phyloP scores from a whole-genome alignment of 352 stramenopile species.

The Aphanomyces astaci region DNA sequence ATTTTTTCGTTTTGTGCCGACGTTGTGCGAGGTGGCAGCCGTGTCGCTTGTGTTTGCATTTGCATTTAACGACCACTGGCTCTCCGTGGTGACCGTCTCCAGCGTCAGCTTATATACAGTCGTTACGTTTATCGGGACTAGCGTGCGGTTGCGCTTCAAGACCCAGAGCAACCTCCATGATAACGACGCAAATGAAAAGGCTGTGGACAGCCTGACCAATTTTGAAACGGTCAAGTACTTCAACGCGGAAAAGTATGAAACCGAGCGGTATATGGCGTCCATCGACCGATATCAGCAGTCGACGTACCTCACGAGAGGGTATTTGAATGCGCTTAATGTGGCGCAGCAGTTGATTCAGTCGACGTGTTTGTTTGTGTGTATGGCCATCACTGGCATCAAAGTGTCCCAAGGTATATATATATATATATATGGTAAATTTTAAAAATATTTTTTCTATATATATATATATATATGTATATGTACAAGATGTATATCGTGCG shows the following conservation, averaged over 20 bases:
- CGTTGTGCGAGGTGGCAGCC: conserved; percentile 91
- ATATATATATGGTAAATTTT: neutral
- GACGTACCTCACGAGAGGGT: conserved; percentile 83
- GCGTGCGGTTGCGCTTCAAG: conserved; percentile 78
- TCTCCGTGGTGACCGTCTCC: conserved; percentile 61
- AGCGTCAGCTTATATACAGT: conserved; percentile 91
- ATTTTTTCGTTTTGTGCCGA: conserved; percentile 94
- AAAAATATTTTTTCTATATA: conserved; percentile 34
- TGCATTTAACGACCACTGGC: conserved; percentile 87
- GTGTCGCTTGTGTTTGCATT: conserved; percentile 82
- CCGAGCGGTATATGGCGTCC: conserved; percentile 54
- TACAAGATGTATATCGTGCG: no score
- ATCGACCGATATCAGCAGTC: conserved; percentile 88
- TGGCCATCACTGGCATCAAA: conserved; percentile 55
- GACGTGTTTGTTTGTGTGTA: conserved; percentile 55
- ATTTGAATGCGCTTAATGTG: conserved; percentile 90
- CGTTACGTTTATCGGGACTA: conserved; percentile 78
- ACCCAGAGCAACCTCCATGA: conserved; percentile 91
- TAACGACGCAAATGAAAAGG: conserved; percentile 94
- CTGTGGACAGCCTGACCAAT: conserved; percentile 95
- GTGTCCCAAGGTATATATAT: conserved; percentile 31
- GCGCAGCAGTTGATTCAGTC: conserved; percentile 92
- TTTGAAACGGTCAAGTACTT: conserved; percentile 98
- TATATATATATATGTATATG: no score
- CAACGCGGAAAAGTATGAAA: conserved; percentile 90